Evolutionary conservation across 129 eudicot species (phyloP), one percentile per base, ranked within the genome.

Genomic region (Apium graveolens): DNA sequence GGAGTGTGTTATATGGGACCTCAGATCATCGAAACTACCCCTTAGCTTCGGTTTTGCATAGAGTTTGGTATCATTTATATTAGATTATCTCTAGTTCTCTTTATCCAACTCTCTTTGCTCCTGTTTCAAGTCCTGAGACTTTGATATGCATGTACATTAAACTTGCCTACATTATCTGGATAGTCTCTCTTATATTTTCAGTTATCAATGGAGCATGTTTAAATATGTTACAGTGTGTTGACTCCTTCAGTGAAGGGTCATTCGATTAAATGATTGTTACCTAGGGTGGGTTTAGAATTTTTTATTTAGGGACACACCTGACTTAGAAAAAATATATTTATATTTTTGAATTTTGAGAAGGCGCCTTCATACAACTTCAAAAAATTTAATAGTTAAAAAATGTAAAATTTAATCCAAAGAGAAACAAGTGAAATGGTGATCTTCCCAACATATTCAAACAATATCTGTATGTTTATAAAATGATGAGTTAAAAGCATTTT

Each of bases 1-100:
- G 86, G 83, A 26, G 86, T 91, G 24, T 75, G 77, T 75, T 91
- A 93, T 73, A 66, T 85, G 89, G 98, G 98, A 2, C 98, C 98
- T 3, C 85, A 76, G 70, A 78, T 91, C 85, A 45, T 78, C 32
- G 84, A 87, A 72, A 35, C 38, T 0, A 4, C 38, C 10, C 43
- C 41, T 31, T 74, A 45, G 62, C 5, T 27, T 27, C 51, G 10
- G 29, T 11, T 45, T 8, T 31, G 13, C 2, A 11, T 24, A 24
- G 14, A 41, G 14, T 20, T 9, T 39, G 44, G 14, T 24, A 38
- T 8, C 48, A 2, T 38, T 6, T 14, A 6, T 35, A n/a, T n/a
- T n/a, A 31, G 34, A 27, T 12, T 26, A 10, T 29, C 9, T 65
- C 24, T 31, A 32, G 9, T 27, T 27, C 7, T 32, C 72, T 66